These are phyloP conservation scores for Lantana camara DNA, from an alignment of 257 asterid species.

Conservation along the genomic window DNA sequence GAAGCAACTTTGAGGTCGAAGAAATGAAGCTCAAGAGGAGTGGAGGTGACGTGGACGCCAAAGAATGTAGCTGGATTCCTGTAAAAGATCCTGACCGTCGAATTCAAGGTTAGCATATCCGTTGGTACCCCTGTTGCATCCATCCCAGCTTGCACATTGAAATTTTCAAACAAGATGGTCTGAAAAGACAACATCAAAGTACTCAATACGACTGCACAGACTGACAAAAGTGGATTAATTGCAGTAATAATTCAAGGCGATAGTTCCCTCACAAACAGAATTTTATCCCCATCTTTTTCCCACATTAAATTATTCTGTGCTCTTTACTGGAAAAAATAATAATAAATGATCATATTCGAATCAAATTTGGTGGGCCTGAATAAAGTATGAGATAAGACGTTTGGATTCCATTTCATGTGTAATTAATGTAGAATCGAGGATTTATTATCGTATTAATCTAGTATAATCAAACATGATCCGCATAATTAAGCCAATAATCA, in stretches of 20 bases:
- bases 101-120: conserved; percentile 86
- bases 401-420: no score
- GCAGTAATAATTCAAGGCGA: conserved; percentile 32
- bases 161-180: conserved; percentile 65
- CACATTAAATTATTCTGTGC: not conserved
- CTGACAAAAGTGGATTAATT: conserved; percentile 32
- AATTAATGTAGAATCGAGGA: no score
- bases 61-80: conserved; percentile 85
- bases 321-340: not conserved
- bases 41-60: conserved; percentile 82
- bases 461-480: no score
- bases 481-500: no score
- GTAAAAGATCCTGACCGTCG: conserved; percentile 74
- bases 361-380: not conserved
- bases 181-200: conserved; percentile 36
- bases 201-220: not conserved
- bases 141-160: conserved; percentile 91
- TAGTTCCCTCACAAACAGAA: conserved; percentile 11
- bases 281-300: not conserved
- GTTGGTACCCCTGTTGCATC: conserved; percentile 87
- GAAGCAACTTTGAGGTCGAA: conserved; percentile 72
- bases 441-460: no score
- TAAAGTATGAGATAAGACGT: no score
- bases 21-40: conserved; percentile 71
- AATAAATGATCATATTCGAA: no score